Evolutionary conservation across 2,329 filamentous ascomycete genomes (phyloP), one percentile per base, ranked within the genome.

Genomic region (Claviceps spartinae): DNA sequence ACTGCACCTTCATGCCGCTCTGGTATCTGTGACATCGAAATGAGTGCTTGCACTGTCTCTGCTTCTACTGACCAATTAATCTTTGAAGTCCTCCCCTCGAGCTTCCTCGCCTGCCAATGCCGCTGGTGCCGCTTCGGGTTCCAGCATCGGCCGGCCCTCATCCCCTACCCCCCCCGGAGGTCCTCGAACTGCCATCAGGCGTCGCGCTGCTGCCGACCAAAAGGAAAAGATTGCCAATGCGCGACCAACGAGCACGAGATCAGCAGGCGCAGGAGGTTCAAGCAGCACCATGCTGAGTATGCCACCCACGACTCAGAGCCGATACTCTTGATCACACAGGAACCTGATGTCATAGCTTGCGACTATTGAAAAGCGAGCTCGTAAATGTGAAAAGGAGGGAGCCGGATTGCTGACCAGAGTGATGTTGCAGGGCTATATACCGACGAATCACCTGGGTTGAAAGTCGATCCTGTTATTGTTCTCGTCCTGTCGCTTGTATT

Each of bases 281-380:
- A 95, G 86, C 70, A 95, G 88, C 74, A 98, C 93, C 50, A 98
- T 98, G 93, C 78, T 98, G 75, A 91, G 90, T 88, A 85, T 60
- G 85, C 81, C 24, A 83, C 60, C 85, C 80, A n/a, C 16, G 5
- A 22, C 4, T 6, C 24, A 9, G 16, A 24, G 22, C n/a, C 24
- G 30, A 36, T 5, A 37, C 13, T 30, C 26, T 30, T 30, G 26
- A 13, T 20, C 16, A 18, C 20, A 6, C 6, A 20, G 7, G 26
- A 22, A 48, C 14, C 48, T 46, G 34, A 14, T 5, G n/a, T 16
- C n/a, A 30, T 14, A 18, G 18, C 26, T 38, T 40, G n/a, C 38
- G 49, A 42, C 30, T 26, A 24, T 18, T 40, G 18, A 8, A 38
- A n/a, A 20, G 18, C 45, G 14, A n/a, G 26, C 26, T 36, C 11